A percentile compares a stretch with the other conserved stretches of the same genome.
Conservation (phyloP, 495 filamentous ascomycete genomes). For the Xylaria intraflava region DNA sequence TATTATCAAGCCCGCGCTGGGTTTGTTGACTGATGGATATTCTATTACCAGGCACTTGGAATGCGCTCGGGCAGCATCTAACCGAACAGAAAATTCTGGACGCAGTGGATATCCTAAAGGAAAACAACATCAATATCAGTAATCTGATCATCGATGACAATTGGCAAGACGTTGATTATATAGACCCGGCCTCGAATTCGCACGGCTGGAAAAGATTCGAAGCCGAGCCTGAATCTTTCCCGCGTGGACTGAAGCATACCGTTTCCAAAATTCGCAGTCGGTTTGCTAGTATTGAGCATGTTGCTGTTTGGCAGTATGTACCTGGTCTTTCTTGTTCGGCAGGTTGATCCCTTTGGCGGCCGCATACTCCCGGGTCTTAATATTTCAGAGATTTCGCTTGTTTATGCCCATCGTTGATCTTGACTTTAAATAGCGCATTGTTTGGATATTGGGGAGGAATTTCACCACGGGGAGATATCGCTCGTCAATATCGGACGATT, state of each 20-base stretch:
- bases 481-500: constrained; percentile 69
- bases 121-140: constrained; percentile 66
- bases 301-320: constrained; percentile 79
- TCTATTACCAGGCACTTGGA: constrained; percentile 68
- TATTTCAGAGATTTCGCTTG: background rate
- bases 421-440: constrained; percentile 43
- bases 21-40: background rate
- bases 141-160: constrained; percentile 94
- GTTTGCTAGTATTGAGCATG: constrained; percentile 68
- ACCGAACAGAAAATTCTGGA: constrained; percentile 71
- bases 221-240: constrained; percentile 74
- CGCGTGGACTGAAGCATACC: constrained; percentile 64
- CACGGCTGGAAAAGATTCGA: constrained; percentile 68
- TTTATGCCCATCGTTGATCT: background rate
- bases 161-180: constrained; percentile 73
- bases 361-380: background rate
- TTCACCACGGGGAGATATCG: constrained; percentile 61
- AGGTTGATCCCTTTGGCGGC: background rate
- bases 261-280: constrained; percentile 59
- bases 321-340: constrained; percentile 1
- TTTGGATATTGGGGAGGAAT: constrained; percentile 94
- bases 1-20: background rate
- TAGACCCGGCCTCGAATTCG: constrained; percentile 39
- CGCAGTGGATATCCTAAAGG: constrained; percentile 64
- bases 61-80: constrained; percentile 74